Evolutionary conservation across 2,329 filamentous ascomycete genomes (phyloP), one percentile per base, ranked within the genome.

Genomic region (Xylariomycetidae sp.): DNA sequence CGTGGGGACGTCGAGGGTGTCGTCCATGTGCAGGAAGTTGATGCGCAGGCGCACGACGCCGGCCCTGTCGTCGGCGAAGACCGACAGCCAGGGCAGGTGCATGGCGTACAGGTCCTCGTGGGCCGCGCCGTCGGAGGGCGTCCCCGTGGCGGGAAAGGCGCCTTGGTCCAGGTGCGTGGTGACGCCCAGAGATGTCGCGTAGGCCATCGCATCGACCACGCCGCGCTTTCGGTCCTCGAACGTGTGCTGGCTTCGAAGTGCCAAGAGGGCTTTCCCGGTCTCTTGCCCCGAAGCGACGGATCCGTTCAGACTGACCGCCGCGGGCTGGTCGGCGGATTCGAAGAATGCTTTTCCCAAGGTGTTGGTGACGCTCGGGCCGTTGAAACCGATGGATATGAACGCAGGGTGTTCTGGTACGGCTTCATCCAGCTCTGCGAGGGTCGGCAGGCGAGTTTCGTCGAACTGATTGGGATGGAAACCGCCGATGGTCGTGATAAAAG

Each of bases 161-260:
- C 51, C 51, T 28, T 55, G 51, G 31, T 55, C 51, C 3, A 55
- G 40, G 37, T 53, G 50, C 3, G 51, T 54, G 1, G 51, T 55
- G 8, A 53, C 42, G 10, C 51, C 51, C n/a, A 55, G 11, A 2
- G 44, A 41, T 3, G 37, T 45, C 3, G 51, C 50, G 31, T 55
- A 54, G 3, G 36, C 36, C 51, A 55, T 55, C 12, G 51, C 50
- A 26, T 49, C 46, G 14, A 23, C 38, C 2, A 46, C 46, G 15
- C 46, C 44, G 16, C 49, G 46, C 31, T 45, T 44, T 14, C 49
- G 42, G 16, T 49, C 46, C 9, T 36, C 43, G 9, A 44, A 45
- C 10, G 44, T 48, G 16, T 49, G 35, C 11, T 35, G 39, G 11
- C 35, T 27, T 11, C 51, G 44, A 11, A 55, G 45, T 4, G 38